Evolutionary conservation across 2,329 filamentous ascomycete genomes (phyloP).

Genomic region (Pseudocercospora fijiensis): DNA sequence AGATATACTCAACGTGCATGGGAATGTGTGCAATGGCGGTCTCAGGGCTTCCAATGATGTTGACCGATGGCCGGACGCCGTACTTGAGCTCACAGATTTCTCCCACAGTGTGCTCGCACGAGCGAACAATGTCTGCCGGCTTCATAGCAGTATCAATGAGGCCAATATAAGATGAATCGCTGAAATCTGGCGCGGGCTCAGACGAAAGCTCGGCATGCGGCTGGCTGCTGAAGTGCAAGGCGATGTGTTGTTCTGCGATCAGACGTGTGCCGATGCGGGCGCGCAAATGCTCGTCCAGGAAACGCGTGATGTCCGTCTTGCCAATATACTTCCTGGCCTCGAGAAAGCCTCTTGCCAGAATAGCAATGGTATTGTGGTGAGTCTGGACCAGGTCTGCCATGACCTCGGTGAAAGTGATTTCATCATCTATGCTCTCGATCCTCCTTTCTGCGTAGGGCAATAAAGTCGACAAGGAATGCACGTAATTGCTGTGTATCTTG

Average conservation of each 20-base stretch:
- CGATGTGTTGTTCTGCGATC: slow-evolving; percentile 95
- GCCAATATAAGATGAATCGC: slow-evolving; percentile 70
- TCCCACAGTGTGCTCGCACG: slow-evolving; percentile 84
- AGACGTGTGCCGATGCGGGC: slow-evolving; percentile 91
- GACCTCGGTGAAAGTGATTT: slow-evolving; percentile 86
- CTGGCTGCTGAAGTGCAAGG: slow-evolving; percentile 73
- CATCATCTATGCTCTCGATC: slow-evolving; percentile 78
- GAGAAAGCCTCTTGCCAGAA: slow-evolving; percentile 85
- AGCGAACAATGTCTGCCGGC: slow-evolving; percentile 76
- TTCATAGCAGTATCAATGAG: slow-evolving; percentile 90
- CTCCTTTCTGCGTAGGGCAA: slow-evolving; percentile 75
- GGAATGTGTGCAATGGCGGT: slow-evolving; percentile 93
- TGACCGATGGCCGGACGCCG: slow-evolving; percentile 75
- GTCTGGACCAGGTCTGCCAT: slow-evolving; percentile 94
- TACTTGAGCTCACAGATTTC: slow-evolving; percentile 98
- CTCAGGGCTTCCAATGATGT: slow-evolving; percentile 79
- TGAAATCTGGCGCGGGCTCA: slow-evolving; percentile 30
- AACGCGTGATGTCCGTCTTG: slow-evolving; percentile 77
- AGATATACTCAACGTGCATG: slow-evolving; percentile 94
- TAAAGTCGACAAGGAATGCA: slow-evolving; percentile 86
- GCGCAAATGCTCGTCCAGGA: slow-evolving; percentile 89
- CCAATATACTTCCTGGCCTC: slow-evolving; percentile 91
- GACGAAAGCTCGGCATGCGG: slow-evolving; percentile 62
- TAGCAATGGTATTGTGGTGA: slow-evolving; percentile 90
- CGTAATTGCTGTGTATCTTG: slow-evolving; percentile 93